Evolutionary conservation across 163 green algal species (phyloP), one percentile per base, ranked within the genome.

Genomic region (Chlorella variabilis): DNA sequence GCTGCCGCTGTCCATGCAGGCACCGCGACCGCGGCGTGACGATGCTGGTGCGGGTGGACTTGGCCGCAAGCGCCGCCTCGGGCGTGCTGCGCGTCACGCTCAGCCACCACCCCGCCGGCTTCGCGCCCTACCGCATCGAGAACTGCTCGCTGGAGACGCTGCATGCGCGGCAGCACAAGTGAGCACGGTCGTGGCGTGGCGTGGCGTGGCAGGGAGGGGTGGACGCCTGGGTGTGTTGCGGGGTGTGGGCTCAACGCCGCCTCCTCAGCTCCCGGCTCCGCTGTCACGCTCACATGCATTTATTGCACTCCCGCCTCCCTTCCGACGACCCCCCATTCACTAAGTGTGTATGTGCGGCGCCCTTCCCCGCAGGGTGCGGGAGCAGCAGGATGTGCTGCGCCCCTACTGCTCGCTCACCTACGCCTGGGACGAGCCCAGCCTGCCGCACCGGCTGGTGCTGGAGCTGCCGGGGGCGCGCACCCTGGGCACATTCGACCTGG

Each of bases 371-470:
- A 80, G 82, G 38, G 83, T 86, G 48, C 67, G 65, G 2, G 88
- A 90, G 66, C 80, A 86, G 66, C 88, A 93, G 82, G 93, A 97
- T 69, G 81, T 95, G 42, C 82, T 97, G 27, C 88, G 91, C 23
- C 91, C 93, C 45, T 97, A 95, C 87, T 93, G 89, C 67, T 91
- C 87, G 41, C 81, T 97, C 68, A 83, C 87, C 54, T 98, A 94
- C 78, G 91, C 94, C 1, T 98, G 94, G 94, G 94, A 98, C 74
- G 93, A 97, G 80, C 94, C 93, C 15, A 80, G 87, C 11, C 49
- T 84, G 58, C 85, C 87, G 25, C 92, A 97, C 80, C 78, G 71
- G 36, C 82, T 97, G 49, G 56, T 91, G 42, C 67, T 97, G 61
- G 87, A 89, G 61, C 84, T 94, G 48, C 86, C 91, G 13, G 93